Base-by-base conservation (phyloP, 2,329 filamentous ascomycete genomes). In the Periconia macrospinosa region DNA sequence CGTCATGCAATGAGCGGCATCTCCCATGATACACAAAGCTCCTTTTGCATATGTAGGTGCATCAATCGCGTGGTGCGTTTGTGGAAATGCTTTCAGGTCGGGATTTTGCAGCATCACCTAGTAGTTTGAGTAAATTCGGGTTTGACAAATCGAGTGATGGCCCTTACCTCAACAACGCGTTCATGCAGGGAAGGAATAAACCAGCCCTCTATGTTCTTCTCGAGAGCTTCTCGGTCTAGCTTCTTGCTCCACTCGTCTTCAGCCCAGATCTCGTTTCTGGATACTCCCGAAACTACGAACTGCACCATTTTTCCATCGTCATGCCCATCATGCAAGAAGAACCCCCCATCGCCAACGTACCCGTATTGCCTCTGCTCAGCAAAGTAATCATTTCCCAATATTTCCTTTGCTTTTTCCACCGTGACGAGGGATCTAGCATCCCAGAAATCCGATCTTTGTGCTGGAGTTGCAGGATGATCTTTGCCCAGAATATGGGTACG, bases 1-100 rank as follows among this genome's bases (percentile, higher is more conserved):
- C 8, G 23, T 27, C 0, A 71, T 66, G 0, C 79, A 79, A 59
- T 84, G 81, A 6, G 82, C 81, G 0, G 81, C 80, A 3, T 27
- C 23, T 27, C 23, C 23, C 23, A 27, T 27, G 23, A 83, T 56
- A 37, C 77, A 77, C 0, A 81, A 50, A 9, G 35, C 46, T 17
- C 45, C 56, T 23, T 54, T 53, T 14, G 45, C 37, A 30, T 57
- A 59, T 5, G 50, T 55, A 13, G 55, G 50, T n/a, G 52, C 52
- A 19, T 52, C 49, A 20, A 27, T 41, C 18, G 51, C 20, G 41
- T 57, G 51, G 17, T 58, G 46, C 30, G 27, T 51, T 30, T 60
- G 35, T 18, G 45, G 37, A 42, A 47, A 58, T 13, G 44, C 55
- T 52, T 50, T 55, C 33, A 60, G 45, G 17, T 53, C 49, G 14